Percentiles rank a stretch among this genome's conserved stretches.
Evolutionary conservation across 2,329 filamentous ascomycete genomes (phyloP).

Genomic region (Parastagonospora avenae): DNA sequence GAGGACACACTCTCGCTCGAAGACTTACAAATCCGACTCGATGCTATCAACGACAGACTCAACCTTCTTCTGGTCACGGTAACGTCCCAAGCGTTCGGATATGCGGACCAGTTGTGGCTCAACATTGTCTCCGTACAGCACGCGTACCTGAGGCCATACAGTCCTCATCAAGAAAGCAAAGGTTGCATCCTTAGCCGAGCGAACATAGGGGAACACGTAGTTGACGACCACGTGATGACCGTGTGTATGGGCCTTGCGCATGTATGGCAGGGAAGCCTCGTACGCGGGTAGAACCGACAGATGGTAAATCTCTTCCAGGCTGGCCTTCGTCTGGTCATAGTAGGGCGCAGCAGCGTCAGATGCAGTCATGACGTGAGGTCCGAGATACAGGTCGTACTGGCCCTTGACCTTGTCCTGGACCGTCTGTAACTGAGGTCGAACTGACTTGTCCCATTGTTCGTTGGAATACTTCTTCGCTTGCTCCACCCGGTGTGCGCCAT

Average conservation of each 20-base stretch:
- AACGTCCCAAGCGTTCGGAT: slow-evolving; percentile 82
- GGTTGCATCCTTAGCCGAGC: slow-evolving; percentile 72
- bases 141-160: slow-evolving; percentile 79
- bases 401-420: slow-evolving; percentile 65
- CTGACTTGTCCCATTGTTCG: slow-evolving; percentile 77
- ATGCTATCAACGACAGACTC: slow-evolving; percentile 63
- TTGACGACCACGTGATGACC: slow-evolving; percentile 70
- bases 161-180: slow-evolving; percentile 74
- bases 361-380: slow-evolving; percentile 72
- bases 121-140: slow-evolving; percentile 87
- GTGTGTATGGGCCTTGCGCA: slow-evolving; percentile 68
- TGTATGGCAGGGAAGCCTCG: slow-evolving; percentile 74
- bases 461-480: slow-evolving; percentile 69
- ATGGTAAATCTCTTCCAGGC: slow-evolving; percentile 71
- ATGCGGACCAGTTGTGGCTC: slow-evolving; percentile 95
- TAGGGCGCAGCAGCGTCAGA: slow-evolving; percentile 69
- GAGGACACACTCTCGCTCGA: not conserved
- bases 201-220: slow-evolving; percentile 73
- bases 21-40: slow-evolving; percentile 45
- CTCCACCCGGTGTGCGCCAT: slow-evolving; percentile 75
- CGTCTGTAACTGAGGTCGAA: slow-evolving; percentile 74
- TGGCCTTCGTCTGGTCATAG: slow-evolving; percentile 68
- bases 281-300: slow-evolving; percentile 78
- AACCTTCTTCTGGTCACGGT: slow-evolving; percentile 68
- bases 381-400: slow-evolving; percentile 73